A percentile compares a stretch with the other conserved stretches of the same genome.
phyloP scores from a whole-genome alignment of 1,284 basidiomycete species.

The Leccinum holopus region DNA sequence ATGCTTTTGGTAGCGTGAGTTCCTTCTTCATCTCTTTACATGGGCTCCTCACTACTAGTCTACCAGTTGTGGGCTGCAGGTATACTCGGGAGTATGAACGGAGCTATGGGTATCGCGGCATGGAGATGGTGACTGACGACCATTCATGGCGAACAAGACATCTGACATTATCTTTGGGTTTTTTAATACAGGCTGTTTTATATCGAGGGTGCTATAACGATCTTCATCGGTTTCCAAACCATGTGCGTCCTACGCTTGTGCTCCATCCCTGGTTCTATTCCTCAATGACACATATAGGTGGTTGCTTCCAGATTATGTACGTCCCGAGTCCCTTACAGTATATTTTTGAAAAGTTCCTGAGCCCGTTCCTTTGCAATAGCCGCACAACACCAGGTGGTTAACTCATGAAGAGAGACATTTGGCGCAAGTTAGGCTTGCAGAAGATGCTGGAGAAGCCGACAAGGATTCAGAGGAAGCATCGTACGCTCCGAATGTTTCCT shows the following conservation, averaged over 20 bases:
- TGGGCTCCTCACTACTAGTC: slow-evolving; percentile 42
- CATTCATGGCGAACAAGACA: slow-evolving; percentile 33
- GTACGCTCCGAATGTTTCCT: slow-evolving; percentile 34
- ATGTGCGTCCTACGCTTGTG: slow-evolving; percentile 45
- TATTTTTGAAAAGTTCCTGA: slow-evolving; percentile 39
- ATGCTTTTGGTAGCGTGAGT: slow-evolving; percentile 70
- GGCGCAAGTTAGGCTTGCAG: slow-evolving; percentile 68
- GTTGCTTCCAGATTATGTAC: slow-evolving; percentile 33
- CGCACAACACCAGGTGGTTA: slow-evolving; percentile 68
- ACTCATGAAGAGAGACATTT: slow-evolving; percentile 55
- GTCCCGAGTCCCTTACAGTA: slow-evolving; percentile 30
- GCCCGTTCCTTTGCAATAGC: slow-evolving; percentile 34
- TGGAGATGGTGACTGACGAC: slow-evolving; percentile 57
- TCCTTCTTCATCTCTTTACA: not conserved
- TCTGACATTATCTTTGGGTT: slow-evolving; percentile 39
- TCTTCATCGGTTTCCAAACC: slow-evolving; percentile 51
- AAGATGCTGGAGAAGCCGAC: slow-evolving; percentile 72
- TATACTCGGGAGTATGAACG: slow-evolving; percentile 42
- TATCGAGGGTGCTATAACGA: slow-evolving; percentile 48
- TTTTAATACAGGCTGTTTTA: slow-evolving; percentile 38
- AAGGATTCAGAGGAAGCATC: slow-evolving; percentile 54
- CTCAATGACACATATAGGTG: slow-evolving; percentile 34
- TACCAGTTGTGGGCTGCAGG: slow-evolving; percentile 2
- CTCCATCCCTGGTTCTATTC: not conserved
- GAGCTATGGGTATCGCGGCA: slow-evolving; percentile 60